Evolutionary conservation across 2,329 filamentous ascomycete genomes (phyloP).

Genomic region (Neofusicoccum laricinum): DNA sequence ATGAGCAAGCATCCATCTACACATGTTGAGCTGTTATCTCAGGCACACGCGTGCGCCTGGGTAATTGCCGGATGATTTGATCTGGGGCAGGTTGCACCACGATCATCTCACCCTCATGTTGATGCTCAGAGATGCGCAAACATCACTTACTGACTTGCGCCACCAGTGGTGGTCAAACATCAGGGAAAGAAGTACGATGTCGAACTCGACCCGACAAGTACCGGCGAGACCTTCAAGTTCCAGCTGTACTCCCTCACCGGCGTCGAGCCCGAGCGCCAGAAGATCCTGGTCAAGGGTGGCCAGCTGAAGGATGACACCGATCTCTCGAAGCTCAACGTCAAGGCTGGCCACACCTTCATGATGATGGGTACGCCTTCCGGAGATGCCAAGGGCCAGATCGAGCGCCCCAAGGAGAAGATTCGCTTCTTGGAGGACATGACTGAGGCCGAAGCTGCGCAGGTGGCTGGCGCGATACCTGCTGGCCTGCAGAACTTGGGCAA

Average conservation of each 20-base stretch:
- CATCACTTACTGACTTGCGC: constrained; percentile 5
- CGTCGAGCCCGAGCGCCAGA: constrained; percentile 94
- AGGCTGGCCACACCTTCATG: constrained; percentile 83
- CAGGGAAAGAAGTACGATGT: constrained; percentile 93
- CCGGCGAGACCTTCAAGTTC: constrained; percentile 90
- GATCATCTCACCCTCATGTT: background rate
- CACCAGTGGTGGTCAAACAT: constrained; percentile 84
- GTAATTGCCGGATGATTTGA: background rate
- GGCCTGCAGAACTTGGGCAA: constrained; percentile 92
- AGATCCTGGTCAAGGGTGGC: constrained; percentile 89
- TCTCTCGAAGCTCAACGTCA: constrained; percentile 78
- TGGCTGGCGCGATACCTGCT: constrained; percentile 80
- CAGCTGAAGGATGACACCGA: constrained; percentile 94
- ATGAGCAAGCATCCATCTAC: background rate
- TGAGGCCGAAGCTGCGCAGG: constrained; percentile 81
- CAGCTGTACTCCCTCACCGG: constrained; percentile 94
- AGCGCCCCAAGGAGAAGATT: constrained; percentile 71
- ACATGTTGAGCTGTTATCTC: background rate
- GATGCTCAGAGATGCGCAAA: background rate
- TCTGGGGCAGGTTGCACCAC: background rate
- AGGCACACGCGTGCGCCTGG: background rate
- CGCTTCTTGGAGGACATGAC: constrained; percentile 98
- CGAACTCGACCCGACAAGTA: constrained; percentile 79
- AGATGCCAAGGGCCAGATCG: constrained; percentile 58
- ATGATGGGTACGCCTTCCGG: constrained; percentile 91